These are phyloP conservation scores for Acmispon strigosus DNA, from an alignment of 306 rosid species.

Conservation along the genomic window DNA sequence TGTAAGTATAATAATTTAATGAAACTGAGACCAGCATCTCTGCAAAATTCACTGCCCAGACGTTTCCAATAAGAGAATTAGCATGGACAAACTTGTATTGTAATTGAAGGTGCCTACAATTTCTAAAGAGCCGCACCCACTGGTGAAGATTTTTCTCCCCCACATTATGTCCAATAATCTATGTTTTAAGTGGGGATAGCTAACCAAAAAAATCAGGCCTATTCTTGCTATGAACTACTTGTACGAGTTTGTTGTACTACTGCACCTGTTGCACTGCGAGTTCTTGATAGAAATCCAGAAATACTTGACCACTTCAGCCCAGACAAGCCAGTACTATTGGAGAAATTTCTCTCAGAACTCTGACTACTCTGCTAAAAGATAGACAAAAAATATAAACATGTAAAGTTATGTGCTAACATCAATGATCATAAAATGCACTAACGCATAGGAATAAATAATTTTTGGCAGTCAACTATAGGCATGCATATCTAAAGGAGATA, in stretches of 20 bases:
- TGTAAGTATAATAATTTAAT: slow-evolving; percentile 7
- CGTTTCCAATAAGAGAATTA: slow-evolving; percentile 28
- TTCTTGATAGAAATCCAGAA: slow-evolving; percentile 48
- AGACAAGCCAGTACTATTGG: slow-evolving; percentile 41
- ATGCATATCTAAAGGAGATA: neutral
- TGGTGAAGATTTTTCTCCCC: neutral
- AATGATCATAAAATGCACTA: neutral
- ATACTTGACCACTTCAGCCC: slow-evolving; percentile 35
- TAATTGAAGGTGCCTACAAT: slow-evolving; percentile 6
- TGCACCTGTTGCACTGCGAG: slow-evolving; percentile 60
- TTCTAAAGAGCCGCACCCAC: slow-evolving; percentile 1
- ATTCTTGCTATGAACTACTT: slow-evolving; percentile 12
- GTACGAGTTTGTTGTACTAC: slow-evolving; percentile 51
- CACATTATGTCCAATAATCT: slow-evolving; percentile 2
- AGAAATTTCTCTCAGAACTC: too few species aligned
- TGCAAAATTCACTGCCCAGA: slow-evolving; percentile 67
- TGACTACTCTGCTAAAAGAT: slow-evolving; percentile 2
- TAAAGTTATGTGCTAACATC: neutral
- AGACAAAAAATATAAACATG: neutral
- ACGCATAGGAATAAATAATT: neutral
- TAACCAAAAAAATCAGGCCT: neutral
- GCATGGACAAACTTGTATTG: slow-evolving; percentile 30
- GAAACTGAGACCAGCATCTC: slow-evolving; percentile 23
- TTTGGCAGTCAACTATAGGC: neutral
- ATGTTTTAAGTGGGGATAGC: neutral